Evolutionary conservation across 306 rosid species (phyloP).

Genomic region (Rosa persica): DNA sequence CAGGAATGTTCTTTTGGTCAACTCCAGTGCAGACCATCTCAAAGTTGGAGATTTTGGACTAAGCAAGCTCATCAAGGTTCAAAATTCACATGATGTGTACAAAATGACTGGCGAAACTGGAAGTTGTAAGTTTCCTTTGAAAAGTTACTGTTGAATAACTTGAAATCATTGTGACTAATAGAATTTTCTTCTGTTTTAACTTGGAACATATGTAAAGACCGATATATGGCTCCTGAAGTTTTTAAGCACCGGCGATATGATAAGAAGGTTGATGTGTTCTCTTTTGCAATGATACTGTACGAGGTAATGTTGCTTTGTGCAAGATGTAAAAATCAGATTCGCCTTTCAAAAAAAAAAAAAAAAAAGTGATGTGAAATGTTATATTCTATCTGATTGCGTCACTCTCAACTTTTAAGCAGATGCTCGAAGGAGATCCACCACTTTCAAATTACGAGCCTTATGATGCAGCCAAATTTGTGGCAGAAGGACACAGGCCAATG

Average conservation of each 20-base stretch:
- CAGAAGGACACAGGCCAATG: slow-evolving; percentile 81
- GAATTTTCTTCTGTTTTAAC: slow-evolving; percentile 19
- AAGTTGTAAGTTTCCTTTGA: slow-evolving; percentile 72
- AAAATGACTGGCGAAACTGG: slow-evolving; percentile 99
- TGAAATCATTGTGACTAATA: background rate
- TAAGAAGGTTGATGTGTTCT: slow-evolving; percentile 94
- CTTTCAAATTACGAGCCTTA: slow-evolving; percentile 76
- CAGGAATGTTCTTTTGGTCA: slow-evolving; percentile 97
- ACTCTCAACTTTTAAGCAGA: slow-evolving; percentile 52
- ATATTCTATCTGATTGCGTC: slow-evolving; percentile 18
- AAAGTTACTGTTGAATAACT: slow-evolving; percentile 18
- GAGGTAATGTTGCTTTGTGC: slow-evolving; percentile 60
- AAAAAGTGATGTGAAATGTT: background rate
- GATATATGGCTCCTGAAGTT: slow-evolving; percentile 98
- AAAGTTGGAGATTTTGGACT: slow-evolving; percentile 98
- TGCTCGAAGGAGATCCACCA: slow-evolving; percentile 95
- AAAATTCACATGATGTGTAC: slow-evolving; percentile 90
- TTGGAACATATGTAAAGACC: slow-evolving; percentile 54
- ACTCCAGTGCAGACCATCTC: slow-evolving; percentile 92
- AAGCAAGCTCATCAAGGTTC: slow-evolving; percentile 94
- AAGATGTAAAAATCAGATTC: slow-evolving; percentile 2
- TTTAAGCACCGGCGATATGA: slow-evolving; percentile 83
- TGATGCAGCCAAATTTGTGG: slow-evolving; percentile 80
- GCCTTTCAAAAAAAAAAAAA: background rate
- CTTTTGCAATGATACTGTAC: slow-evolving; percentile 86